These are phyloP conservation scores for Chaetomidium leptoderma DNA, from an alignment of 495 filamentous ascomycete species.

Conservation along the genomic window DNA sequence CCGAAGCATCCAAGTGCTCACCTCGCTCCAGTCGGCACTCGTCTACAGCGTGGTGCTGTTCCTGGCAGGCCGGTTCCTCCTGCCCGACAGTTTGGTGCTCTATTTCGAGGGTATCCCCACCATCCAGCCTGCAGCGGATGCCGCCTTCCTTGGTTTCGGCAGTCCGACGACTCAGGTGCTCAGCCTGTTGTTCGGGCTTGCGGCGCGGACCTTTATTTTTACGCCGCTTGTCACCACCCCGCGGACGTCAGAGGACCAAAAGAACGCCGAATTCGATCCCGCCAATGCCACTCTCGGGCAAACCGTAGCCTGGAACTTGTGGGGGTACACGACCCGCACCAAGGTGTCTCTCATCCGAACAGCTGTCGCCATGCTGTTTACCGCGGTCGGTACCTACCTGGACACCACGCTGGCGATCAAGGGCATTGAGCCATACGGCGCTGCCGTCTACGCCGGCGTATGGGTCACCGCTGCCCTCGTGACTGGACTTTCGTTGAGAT, in stretches of 20 bases:
- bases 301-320: slow-evolving; percentile 59
- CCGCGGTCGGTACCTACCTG: slow-evolving; percentile 60
- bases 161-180: slow-evolving; percentile 40
- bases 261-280: slow-evolving; percentile 47
- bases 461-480: slow-evolving; percentile 61
- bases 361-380: slow-evolving; percentile 51
- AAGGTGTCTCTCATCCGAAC: slow-evolving; percentile 64
- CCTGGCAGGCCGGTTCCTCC: slow-evolving; percentile 57
- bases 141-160: slow-evolving; percentile 53
- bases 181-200: slow-evolving; percentile 53
- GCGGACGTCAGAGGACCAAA: slow-evolving; percentile 34
- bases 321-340: slow-evolving; percentile 57
- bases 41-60: slow-evolving; percentile 66
- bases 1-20: slow-evolving; percentile 55
- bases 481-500: slow-evolving; percentile 53
- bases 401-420: slow-evolving; percentile 57
- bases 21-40: slow-evolving; percentile 58
- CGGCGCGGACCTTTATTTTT: slow-evolving; percentile 70
- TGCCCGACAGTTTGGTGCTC: slow-evolving; percentile 61
- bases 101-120: slow-evolving; percentile 66
- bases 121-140: slow-evolving; percentile 58
- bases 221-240: slow-evolving; percentile 57
- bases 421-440: slow-evolving; percentile 64
- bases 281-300: slow-evolving; percentile 50
- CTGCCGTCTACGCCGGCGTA: slow-evolving; percentile 61